phyloP scores from a whole-genome alignment of 345 rosid genomes.

The Clarkia xantiana region DNA sequence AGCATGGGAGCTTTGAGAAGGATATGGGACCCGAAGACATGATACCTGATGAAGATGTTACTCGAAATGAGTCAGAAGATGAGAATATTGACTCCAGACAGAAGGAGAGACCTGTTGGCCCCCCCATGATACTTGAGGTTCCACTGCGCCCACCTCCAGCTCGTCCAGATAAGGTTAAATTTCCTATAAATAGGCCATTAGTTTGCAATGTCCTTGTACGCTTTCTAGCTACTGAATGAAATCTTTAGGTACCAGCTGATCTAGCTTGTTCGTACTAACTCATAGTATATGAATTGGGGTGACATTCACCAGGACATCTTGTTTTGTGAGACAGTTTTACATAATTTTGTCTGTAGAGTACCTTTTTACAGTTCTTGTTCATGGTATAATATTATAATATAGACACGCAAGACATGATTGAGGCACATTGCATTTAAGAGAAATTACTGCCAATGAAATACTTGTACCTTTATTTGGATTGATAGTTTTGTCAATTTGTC shows the following conservation, averaged over 20 bases:
- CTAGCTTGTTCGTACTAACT: too few relatives aligned
- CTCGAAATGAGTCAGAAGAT: conserved; percentile 54
- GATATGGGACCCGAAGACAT: conserved; percentile 58
- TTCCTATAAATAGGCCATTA: not conserved
- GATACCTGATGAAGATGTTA: conserved; percentile 66
- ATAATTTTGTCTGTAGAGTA: too few relatives aligned
- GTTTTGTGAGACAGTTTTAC: too few relatives aligned
- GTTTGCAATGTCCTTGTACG: not conserved
- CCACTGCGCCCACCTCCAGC: conserved; percentile 81
- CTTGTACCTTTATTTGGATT: too few relatives aligned
- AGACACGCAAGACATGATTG: too few relatives aligned
- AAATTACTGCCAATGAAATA: too few relatives aligned
- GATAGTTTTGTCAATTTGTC: too few relatives aligned
- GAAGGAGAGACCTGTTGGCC: conserved; percentile 82
- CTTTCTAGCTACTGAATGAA: not conserved
- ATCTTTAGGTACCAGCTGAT: not conserved
- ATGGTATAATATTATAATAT: too few relatives aligned
- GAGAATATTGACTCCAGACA: conserved; percentile 60
- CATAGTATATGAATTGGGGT: too few relatives aligned
- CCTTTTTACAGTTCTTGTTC: too few relatives aligned
- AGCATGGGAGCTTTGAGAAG: conserved; percentile 68
- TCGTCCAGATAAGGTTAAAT: conserved; percentile 50
- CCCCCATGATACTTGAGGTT: conserved; percentile 80
- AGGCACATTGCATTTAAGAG: too few relatives aligned
- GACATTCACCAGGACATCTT: too few relatives aligned